Conservation (phyloP, 495 filamentous ascomycete genomes). For the Hypoxylon cercidicola region DNA sequence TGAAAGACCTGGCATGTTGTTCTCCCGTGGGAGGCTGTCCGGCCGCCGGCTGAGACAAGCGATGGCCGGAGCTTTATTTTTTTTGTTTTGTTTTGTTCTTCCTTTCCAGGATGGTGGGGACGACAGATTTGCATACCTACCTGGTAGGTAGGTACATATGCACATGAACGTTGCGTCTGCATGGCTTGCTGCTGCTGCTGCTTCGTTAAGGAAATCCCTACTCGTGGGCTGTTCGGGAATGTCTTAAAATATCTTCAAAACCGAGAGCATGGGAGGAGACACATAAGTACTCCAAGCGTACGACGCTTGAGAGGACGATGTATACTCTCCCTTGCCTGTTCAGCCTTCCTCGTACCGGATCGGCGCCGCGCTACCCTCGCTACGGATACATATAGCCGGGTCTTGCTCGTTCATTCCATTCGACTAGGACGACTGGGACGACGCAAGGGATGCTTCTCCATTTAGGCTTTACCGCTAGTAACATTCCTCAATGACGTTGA, state of each 20-base stretch:
- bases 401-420: background rate
- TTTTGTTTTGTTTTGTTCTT: background rate
- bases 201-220: too few species aligned
- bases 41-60: constrained; percentile 20
- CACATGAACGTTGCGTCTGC: background rate
- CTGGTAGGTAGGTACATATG: constrained; percentile 7
- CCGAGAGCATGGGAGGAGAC: too few species aligned
- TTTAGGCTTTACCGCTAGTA: constrained; percentile 13
- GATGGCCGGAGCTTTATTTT: background rate
- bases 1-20: background rate
- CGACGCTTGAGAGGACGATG: too few species aligned
- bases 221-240: constrained; percentile 5
- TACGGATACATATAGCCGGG: constrained; percentile 3
- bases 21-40: too few species aligned
- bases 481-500: constrained; percentile 15
- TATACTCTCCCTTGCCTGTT: constrained; percentile 28
- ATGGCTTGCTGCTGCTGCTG: background rate
- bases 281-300: too few species aligned
- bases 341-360: constrained; percentile 14
- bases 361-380: constrained; percentile 2
- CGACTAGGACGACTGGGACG: constrained; percentile 13
- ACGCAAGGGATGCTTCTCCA: constrained; percentile 31
- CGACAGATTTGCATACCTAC: background rate
- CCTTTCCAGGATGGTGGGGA: background rate
- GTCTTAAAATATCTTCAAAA: too few species aligned